These are phyloP conservation scores for Neocatenulostroma microsporum DNA, from an alignment of 2,329 filamentous ascomycete genomes.

Conservation along the genomic window DNA sequence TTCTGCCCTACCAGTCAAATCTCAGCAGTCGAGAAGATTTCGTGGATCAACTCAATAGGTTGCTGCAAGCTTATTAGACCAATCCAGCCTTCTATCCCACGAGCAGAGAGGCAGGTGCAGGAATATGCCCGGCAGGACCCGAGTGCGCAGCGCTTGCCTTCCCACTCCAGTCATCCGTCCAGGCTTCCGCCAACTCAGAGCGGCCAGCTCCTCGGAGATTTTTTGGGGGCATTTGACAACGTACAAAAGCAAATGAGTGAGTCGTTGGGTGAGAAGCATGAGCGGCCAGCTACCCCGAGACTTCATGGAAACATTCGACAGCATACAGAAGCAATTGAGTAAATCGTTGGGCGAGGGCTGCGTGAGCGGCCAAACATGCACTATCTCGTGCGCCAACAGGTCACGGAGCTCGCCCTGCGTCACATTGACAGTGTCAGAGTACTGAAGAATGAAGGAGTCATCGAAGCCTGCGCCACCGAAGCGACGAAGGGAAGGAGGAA, in stretches of 20 bases:
- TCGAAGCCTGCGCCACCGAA: too few species aligned
- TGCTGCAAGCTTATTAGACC: constrained; percentile 4
- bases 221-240: too few species aligned
- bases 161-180: too few species aligned
- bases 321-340: constrained; percentile 5
- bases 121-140: neutral
- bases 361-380: too few species aligned
- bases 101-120: constrained; percentile 1
- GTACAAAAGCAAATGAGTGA: too few species aligned
- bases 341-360: too few species aligned
- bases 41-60: neutral
- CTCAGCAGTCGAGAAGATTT: neutral
- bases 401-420: neutral
- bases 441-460: constrained; percentile 6
- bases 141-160: constrained; percentile 2
- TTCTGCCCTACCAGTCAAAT: constrained; percentile 1
- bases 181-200: too few species aligned
- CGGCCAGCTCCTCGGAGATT: too few species aligned
- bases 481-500: too few species aligned
- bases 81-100: neutral
- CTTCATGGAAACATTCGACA: constrained; percentile 7
- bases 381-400: constrained; percentile 2
- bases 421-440: neutral
- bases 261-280: too few species aligned
- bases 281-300: constrained; percentile 2